Evolutionary conservation across 805 yeast species (phyloP).

Genomic region (Saturnispora saitoi): DNA sequence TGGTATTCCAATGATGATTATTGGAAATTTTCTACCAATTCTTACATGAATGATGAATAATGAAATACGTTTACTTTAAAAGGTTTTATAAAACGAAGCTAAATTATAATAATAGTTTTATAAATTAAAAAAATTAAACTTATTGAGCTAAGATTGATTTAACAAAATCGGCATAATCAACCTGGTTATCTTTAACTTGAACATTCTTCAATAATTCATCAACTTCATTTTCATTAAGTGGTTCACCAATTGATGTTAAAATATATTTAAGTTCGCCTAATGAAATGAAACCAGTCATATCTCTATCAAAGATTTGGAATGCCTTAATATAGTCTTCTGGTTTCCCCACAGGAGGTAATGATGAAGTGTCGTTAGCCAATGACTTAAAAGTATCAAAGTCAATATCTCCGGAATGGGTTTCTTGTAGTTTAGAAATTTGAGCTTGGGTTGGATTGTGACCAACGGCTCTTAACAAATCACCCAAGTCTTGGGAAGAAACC

Average conservation of each 20-base stretch:
- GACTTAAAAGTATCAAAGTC: conserved; percentile 71
- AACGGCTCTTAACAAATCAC: conserved; percentile 90
- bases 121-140: conserved; percentile 4
- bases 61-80: not conserved
- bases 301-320: conserved; percentile 96
- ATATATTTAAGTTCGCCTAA: conserved; percentile 95
- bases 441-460: conserved; percentile 97
- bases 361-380: conserved; percentile 78
- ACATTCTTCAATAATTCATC: conserved; percentile 95
- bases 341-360: conserved; percentile 79
- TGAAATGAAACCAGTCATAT: conserved; percentile 89
- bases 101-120: not conserved
- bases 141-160: conserved; percentile 88
- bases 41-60: conserved; percentile 25
- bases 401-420: conserved; percentile 32
- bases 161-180: conserved; percentile 91
- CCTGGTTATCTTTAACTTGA: conserved; percentile 86
- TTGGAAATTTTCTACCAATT: conserved; percentile 87
- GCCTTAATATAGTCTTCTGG: conserved; percentile 91
- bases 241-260: conserved; percentile 93
- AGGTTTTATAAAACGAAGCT: not conserved
- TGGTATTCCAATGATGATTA: conserved; percentile 94
- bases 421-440: conserved; percentile 60
- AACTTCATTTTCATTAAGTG: conserved; percentile 81
- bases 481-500: conserved; percentile 75